A percentile compares a stretch with the other conserved stretches of the same genome.
Conservation (phyloP, 1,284 basidiomycete species). For the Melampsora larici-populina region DNA sequence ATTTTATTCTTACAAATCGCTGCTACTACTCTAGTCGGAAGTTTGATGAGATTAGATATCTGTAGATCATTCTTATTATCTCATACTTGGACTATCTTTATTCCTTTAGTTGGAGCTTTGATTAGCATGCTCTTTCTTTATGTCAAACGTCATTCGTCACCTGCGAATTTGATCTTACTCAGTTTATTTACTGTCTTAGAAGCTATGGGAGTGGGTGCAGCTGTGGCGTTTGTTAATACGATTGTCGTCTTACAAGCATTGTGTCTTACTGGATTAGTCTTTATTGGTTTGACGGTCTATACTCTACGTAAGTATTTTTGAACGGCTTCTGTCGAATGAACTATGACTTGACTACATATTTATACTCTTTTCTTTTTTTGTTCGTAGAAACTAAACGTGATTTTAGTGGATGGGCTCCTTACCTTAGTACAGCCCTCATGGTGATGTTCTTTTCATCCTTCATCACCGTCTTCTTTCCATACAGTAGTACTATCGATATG, state of each 20-base stretch:
- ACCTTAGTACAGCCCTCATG: slow-evolving; percentile 32
- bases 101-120: slow-evolving; percentile 29
- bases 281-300: slow-evolving; percentile 33
- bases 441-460: slow-evolving; percentile 43
- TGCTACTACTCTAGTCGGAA: slow-evolving; percentile 23
- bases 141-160: slow-evolving; percentile 37
- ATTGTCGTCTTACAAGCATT: slow-evolving; percentile 35
- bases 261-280: slow-evolving; percentile 33
- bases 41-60: slow-evolving; percentile 26
- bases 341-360: too few relatives aligned
- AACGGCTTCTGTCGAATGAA: too few relatives aligned
- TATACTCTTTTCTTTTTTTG: too few relatives aligned
- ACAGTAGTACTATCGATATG: slow-evolving; percentile 37
- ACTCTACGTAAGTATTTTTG: slow-evolving; percentile 24
- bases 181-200: slow-evolving; percentile 32
- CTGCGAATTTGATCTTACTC: slow-evolving; percentile 35
- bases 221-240: slow-evolving; percentile 41
- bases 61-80: slow-evolving; percentile 16
- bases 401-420: slow-evolving; percentile 36
- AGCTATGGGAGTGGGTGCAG: slow-evolving; percentile 32
- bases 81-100: slow-evolving; percentile 39
- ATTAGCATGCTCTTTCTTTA: slow-evolving; percentile 33
- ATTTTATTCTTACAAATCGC: slow-evolving; percentile 42
- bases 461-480: slow-evolving; percentile 40
- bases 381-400: slow-evolving; percentile 36